Base-by-base conservation (phyloP, 768 basidiomycete genomes). In the Nevesoporus exiguus region DNA sequence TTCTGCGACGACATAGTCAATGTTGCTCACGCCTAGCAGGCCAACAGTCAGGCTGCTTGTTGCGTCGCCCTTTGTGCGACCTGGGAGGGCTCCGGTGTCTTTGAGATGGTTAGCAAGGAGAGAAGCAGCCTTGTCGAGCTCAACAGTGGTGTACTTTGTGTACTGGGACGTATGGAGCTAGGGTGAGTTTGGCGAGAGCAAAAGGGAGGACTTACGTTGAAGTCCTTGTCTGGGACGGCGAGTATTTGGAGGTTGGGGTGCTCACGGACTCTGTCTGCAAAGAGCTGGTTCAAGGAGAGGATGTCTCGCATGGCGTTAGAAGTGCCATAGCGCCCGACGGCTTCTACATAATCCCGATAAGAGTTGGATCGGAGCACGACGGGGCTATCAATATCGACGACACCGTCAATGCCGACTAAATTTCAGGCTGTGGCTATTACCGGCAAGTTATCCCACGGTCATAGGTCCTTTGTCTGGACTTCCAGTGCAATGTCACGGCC, bases 261-360 rank as follows among this genome's bases (percentile, higher is more conserved):
- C 0, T 65, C 52, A 17, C 56, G 61, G 31, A 51, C 57, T 27
- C 57, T 58, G 39, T 65, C 27, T 9, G 60, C 29, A 15, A 69
- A 56, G 42, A 67, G 66, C 39, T 67, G 67, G 54, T 69, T 67
- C 52, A 69, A 15, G 7, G 67, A 67, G 19, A 57, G 58, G 25
- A 67, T 51, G 7, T 57, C 60, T 49, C 59, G 2, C 68, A 66
- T 70, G 48, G 42, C 14, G 5, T 39, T 9, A 8, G 9, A 22
- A 15, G 13, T 6, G 33, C 33, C 33, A 34, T 34, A 3, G 33
- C 13, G 13, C 14, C 14, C 33, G 13, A 15, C 33, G 7, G 33
- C 14, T 11, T 34, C 14, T 11, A 11, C 33, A 29, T 29, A 29
- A 29, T n/a, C n/a, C n/a, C n/a, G n/a, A n/a, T n/a, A n/a, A n/a